phyloP scores from a whole-genome alignment of 2,329 filamentous ascomycete genomes.

The Aspergillus puulaauensis region DNA sequence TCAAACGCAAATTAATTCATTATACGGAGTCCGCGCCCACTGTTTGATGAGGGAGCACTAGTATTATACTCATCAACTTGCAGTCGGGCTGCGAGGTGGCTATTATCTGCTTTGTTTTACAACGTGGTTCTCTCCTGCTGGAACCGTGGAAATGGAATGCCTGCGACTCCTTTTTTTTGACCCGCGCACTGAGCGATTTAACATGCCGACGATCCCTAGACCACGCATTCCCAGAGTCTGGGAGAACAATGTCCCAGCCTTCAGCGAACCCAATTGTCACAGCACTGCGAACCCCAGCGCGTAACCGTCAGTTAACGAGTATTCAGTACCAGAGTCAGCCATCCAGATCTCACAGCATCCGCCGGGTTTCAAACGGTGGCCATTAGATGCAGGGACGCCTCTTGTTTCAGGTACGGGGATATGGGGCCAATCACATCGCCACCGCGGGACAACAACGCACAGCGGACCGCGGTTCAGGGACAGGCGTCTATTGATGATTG shows the following conservation, averaged over 20 bases:
- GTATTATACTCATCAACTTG: no score
- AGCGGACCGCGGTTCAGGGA: background rate
- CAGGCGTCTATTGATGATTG: background rate
- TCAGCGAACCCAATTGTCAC: background rate
- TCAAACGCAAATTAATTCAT: slow-evolving; percentile 15
- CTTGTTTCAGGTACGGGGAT: background rate
- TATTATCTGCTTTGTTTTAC: background rate
- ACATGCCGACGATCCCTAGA: background rate
- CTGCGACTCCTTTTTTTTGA: background rate
- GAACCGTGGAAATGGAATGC: background rate
- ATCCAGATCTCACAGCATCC: background rate
- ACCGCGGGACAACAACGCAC: background rate
- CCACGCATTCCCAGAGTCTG: background rate
- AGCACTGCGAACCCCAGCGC: background rate
- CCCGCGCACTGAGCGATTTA: background rate
- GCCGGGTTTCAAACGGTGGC: background rate
- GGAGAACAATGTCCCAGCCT: background rate
- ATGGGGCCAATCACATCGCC: background rate
- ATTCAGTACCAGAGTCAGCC: background rate
- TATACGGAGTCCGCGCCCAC: background rate
- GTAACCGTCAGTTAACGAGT: no score
- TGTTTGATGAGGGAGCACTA: no score
- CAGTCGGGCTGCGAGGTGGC: no score
- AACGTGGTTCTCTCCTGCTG: background rate
- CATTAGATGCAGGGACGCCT: background rate